Evolutionary conservation across 2,329 filamentous ascomycete genomes (phyloP).

Genomic region (Hypoxylon sp.): DNA sequence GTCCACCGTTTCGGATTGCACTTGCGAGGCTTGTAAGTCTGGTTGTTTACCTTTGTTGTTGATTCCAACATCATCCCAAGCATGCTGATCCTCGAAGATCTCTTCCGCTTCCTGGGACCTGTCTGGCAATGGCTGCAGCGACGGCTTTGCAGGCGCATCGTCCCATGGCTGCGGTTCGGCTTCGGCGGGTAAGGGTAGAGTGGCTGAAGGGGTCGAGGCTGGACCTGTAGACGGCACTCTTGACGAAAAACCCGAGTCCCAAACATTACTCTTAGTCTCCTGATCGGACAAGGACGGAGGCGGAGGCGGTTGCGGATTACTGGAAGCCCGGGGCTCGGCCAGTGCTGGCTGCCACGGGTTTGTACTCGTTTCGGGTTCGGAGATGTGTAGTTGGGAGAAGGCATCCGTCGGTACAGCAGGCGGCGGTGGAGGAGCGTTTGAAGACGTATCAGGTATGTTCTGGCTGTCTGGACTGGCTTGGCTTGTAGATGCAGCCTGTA

Average conservation of each 20-base stretch:
- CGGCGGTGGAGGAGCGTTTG: constrained; percentile 40
- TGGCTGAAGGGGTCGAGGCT: constrained; percentile 50
- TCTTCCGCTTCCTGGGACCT: constrained; percentile 51
- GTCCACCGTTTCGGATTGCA: constrained; percentile 50
- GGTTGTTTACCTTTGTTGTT: constrained; percentile 59
- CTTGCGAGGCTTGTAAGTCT: constrained; percentile 41
- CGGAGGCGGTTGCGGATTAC: constrained; percentile 47
- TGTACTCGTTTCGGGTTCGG: constrained; percentile 55
- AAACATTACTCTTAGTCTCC: constrained; percentile 53
- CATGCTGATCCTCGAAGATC: constrained; percentile 58
- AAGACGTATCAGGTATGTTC: constrained; percentile 38
- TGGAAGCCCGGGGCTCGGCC: constrained; percentile 44
- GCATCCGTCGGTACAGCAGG: constrained; percentile 53
- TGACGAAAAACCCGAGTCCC: constrained; percentile 52
- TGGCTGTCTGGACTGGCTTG: constrained; percentile 23
- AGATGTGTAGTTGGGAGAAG: constrained; percentile 59
- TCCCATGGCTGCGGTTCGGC: constrained; percentile 58
- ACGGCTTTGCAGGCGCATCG: constrained; percentile 51
- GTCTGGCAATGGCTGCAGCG: constrained; percentile 41
- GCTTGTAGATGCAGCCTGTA: constrained; percentile 40
- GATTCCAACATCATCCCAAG: constrained; percentile 63
- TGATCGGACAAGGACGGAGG: constrained; percentile 49
- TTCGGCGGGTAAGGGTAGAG: constrained; percentile 56
- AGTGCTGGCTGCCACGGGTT: constrained; percentile 61
- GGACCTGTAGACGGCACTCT: constrained; percentile 51